Evolutionary conservation across 768 basidiomycete genomes (phyloP), one percentile per base, ranked within the genome.

Genomic region (Chiua virens): DNA sequence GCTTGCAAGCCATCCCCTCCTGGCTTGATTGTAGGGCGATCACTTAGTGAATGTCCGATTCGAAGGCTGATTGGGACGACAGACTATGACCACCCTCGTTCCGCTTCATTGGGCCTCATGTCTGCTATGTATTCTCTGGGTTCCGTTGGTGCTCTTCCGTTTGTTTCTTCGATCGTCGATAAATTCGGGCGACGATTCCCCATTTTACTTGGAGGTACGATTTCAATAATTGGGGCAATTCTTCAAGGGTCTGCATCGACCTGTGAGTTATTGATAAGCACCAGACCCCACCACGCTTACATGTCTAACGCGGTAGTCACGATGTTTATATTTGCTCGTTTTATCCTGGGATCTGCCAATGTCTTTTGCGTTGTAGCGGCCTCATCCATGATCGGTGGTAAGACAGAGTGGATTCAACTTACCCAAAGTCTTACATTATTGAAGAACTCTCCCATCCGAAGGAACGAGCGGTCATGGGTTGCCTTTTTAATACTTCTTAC

Each of bases 81-180:
- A 84, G 81, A 78, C 66, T 84, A 77, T 59, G 59, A 79, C 44
- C 67, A 71, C 28, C 82, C 82, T n/a, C 72, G 77, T 13, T 80
- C 78, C 8, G 71, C 75, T 3, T 71, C 79, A 14, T 72, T 82
- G 7, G 82, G 82, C n/a, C 64, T 82, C 17, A 79, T 83, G 70
- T 79, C 76, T 14, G 71, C 81, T 2, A 75, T 82, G 59, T 85
- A 83, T 59, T 80, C 82, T 1, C 73, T 85, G n/a, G 84, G 84
- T 8, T 77, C 78, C 3, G 74, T 86, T 27, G 55, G 71, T 18
- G 77, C 79, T 0, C 63, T 85, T 5, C 83, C 83, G 0, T 63
- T 81, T 21, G 59, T 45, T 4, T 41, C 59, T 9, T 35, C 4
- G 1, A 6, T 51, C 17, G 50, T 50, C 23, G 59, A 60, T 25